These are phyloP conservation scores for Pyrenochaeta sp. DNA, from an alignment of 2,329 filamentous ascomycete species.

Conservation along the genomic window DNA sequence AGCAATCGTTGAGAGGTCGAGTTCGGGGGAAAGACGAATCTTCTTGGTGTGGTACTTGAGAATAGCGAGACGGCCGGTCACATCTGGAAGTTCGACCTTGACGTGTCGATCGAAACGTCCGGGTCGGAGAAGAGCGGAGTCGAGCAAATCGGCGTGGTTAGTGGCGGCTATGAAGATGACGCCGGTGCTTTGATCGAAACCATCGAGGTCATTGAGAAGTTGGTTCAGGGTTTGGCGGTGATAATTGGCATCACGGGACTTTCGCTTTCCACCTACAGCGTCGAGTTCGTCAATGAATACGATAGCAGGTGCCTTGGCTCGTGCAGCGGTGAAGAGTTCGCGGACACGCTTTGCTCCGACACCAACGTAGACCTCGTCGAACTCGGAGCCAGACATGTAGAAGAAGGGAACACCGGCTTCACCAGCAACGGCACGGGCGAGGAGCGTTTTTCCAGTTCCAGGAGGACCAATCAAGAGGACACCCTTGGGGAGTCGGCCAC, in stretches of 20 bases:
- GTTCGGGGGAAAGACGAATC: conserved; percentile 79
- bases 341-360: conserved; percentile 96
- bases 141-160: conserved; percentile 92
- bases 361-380: conserved; percentile 97
- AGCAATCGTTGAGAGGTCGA: conserved; percentile 84
- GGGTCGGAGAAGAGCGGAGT: conserved; percentile 92
- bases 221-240: conserved; percentile 98
- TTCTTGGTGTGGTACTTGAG: conserved; percentile 93
- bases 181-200: conserved; percentile 92
- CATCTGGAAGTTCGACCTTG: conserved; percentile 86
- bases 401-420: conserved; percentile 99
- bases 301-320: conserved; percentile 86
- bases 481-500: conserved; percentile 96
- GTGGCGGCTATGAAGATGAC: conserved; percentile 97
- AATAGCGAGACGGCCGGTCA: conserved; percentile 90
- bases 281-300: conserved; percentile 96
- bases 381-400: conserved; percentile 99
- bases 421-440: conserved; percentile 93
- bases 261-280: conserved; percentile 92
- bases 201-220: conserved; percentile 93
- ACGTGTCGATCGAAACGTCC: conserved; percentile 97
- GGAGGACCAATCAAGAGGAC: conserved; percentile 94
- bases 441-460: conserved; percentile 95
- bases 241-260: conserved; percentile 91
- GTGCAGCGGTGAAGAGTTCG: conserved; percentile 85